Evolutionary conservation across 2,329 filamentous ascomycete species (phyloP).

Genomic region (Orbilia quercus): DNA sequence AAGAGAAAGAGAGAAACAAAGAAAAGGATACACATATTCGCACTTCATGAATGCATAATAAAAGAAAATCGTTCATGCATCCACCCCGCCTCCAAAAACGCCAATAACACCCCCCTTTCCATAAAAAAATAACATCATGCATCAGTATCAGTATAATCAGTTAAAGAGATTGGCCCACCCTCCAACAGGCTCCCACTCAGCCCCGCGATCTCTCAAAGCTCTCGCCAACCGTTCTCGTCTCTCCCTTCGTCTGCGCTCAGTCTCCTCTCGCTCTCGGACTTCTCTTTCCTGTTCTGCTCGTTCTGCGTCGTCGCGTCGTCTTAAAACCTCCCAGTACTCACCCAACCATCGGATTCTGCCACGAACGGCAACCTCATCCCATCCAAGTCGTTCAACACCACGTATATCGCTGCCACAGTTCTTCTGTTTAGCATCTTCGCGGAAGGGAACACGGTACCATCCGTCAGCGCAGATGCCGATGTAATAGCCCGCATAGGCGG

Average conservation of each 20-base stretch:
- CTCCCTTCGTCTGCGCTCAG: background rate
- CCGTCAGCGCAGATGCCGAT: slow-evolving; percentile 7
- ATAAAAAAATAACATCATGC: too few species aligned
- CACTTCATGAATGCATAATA: too few species aligned
- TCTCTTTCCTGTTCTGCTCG: slow-evolving; percentile 1
- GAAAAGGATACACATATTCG: too few species aligned
- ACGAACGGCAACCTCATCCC: slow-evolving; percentile 1
- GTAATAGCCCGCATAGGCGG: slow-evolving; percentile 6
- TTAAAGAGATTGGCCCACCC: too few species aligned
- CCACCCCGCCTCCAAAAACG: too few species aligned
- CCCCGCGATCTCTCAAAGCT: slow-evolving; percentile 6
- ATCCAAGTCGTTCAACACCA: slow-evolving; percentile 6
- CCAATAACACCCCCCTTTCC: too few species aligned
- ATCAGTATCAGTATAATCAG: too few species aligned
- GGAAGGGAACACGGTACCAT: slow-evolving; percentile 21
- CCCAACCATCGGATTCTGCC: slow-evolving; percentile 23
- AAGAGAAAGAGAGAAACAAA: too few species aligned
- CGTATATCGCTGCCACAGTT: background rate
- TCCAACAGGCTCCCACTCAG: background rate
- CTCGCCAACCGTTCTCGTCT: slow-evolving; percentile 2
- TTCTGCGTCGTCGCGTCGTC: background rate
- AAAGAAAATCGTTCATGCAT: too few species aligned
- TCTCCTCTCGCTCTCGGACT: background rate
- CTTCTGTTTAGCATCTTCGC: background rate
- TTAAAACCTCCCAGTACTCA: slow-evolving; percentile 15